Evolutionary conservation across 768 basidiomycete genomes (phyloP).

Genomic region (Mrakia hoshinonis): DNA sequence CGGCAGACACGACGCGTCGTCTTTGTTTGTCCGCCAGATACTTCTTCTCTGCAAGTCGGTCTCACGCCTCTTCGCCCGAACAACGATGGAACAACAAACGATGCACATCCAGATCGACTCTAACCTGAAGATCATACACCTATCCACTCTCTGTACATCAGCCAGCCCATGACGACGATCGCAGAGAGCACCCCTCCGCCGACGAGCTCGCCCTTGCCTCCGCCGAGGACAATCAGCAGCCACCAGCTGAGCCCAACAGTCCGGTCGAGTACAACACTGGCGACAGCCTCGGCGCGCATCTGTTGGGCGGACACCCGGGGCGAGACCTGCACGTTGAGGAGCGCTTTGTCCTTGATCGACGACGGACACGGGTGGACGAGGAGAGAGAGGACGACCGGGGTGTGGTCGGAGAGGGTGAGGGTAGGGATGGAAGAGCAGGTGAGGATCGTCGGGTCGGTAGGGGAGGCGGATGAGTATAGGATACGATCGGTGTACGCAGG

Average conservation of each 20-base stretch:
- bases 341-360: slow-evolving; percentile 27
- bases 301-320: neutral
- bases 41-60: too few relatives aligned
- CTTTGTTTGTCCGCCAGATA: too few relatives aligned
- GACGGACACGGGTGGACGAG: slow-evolving; percentile 31
- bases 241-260: slow-evolving; percentile 72
- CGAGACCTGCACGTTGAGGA: slow-evolving; percentile 27
- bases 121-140: too few relatives aligned
- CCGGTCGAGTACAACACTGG: slow-evolving; percentile 62
- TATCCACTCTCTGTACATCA: neutral
- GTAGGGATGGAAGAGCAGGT: slow-evolving; percentile 48
- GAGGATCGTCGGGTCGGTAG: slow-evolving; percentile 46
- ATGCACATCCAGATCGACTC: too few relatives aligned
- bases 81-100: too few relatives aligned
- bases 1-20: too few relatives aligned
- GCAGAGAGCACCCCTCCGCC: neutral
- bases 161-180: slow-evolving; percentile 7
- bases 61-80: too few relatives aligned
- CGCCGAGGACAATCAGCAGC: slow-evolving; percentile 55
- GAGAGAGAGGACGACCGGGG: slow-evolving; percentile 28
- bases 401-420: slow-evolving; percentile 39
- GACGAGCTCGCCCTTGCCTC: slow-evolving; percentile 4
- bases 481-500: slow-evolving; percentile 94
- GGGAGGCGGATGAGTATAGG: slow-evolving; percentile 62
- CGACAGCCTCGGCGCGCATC: slow-evolving; percentile 52